A percentile compares a stretch with the other conserved stretches of the same genome.
Evolutionary conservation across 108 stramenopile species (phyloP).

Genomic region (Schizochytrium sp.): DNA sequence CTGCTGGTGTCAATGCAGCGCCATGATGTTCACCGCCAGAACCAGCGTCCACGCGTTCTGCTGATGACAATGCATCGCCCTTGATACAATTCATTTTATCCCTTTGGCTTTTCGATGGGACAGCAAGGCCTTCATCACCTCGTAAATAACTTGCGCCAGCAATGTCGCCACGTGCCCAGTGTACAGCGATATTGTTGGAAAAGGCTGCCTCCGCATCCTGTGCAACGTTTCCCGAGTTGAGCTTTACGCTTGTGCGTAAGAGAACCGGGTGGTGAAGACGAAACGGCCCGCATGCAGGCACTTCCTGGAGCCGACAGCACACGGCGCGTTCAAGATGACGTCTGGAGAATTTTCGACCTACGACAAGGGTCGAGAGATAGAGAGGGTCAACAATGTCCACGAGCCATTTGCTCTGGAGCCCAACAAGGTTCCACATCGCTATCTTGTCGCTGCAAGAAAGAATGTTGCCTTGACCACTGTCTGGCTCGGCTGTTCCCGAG

Average conservation of each 20-base stretch:
- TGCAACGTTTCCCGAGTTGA: not conserved
- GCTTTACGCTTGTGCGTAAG: not conserved
- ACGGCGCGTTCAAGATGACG: not conserved
- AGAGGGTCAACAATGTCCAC: not conserved
- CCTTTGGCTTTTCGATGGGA: too few relatives aligned
- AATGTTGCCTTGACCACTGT: not conserved
- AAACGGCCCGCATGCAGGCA: not conserved
- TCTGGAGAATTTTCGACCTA: not conserved
- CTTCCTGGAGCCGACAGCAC: constrained; percentile 1
- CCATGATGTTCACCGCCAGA: too few relatives aligned
- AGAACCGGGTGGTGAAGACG: not conserved
- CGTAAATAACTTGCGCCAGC: not conserved
- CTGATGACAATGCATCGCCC: too few relatives aligned
- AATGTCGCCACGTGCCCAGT: not conserved
- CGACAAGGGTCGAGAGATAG: not conserved
- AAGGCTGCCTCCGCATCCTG: not conserved
- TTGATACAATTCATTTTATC: too few relatives aligned
- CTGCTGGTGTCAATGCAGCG: too few relatives aligned
- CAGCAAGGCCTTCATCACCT: not conserved
- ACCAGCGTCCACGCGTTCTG: too few relatives aligned
- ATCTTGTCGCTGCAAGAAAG: constrained; percentile 25
- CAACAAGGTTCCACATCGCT: constrained; percentile 6
- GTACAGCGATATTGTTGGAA: not conserved
- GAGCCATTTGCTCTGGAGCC: not conserved
- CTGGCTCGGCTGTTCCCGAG: not conserved